Conservation (phyloP, 2,329 filamentous ascomycete species). For the Clarireedia homoeocarpa region DNA sequence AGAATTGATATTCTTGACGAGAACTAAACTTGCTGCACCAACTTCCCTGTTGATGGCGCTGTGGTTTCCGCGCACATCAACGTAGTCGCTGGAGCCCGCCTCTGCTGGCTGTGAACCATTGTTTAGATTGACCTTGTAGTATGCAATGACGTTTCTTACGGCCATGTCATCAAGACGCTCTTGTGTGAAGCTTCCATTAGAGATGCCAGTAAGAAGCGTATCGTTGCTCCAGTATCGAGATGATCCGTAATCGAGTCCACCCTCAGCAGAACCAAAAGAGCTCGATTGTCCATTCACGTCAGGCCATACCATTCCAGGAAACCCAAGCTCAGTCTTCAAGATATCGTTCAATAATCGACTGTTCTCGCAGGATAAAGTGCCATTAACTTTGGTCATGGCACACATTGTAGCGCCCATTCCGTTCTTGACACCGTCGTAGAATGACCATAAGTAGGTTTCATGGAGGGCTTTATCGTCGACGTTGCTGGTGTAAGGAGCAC, state of each 20-base stretch:
- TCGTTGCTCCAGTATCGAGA: slow-evolving; percentile 60
- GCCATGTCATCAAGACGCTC: slow-evolving; percentile 91
- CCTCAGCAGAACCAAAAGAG: slow-evolving; percentile 24
- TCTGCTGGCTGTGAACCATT: neutral
- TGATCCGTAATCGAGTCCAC: slow-evolving; percentile 32
- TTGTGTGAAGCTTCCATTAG: slow-evolving; percentile 83
- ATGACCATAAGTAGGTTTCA: slow-evolving; percentile 69
- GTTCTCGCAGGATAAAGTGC: slow-evolving; percentile 62
- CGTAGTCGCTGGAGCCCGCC: slow-evolving; percentile 42
- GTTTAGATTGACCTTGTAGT: slow-evolving; percentile 51
- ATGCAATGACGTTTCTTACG: slow-evolving; percentile 68
- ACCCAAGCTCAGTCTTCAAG: slow-evolving; percentile 27
- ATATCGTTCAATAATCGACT: slow-evolving; percentile 18
- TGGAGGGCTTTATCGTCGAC: slow-evolving; percentile 63
- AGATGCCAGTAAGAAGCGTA: slow-evolving; percentile 77
- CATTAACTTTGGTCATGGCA: slow-evolving; percentile 30
- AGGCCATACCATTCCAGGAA: slow-evolving; percentile 21
- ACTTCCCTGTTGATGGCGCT: slow-evolving; percentile 66
- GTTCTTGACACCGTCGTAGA: slow-evolving; percentile 27
- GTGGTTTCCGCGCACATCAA: slow-evolving; percentile 75
- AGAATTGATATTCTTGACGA: slow-evolving; percentile 46
- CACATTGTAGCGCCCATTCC: slow-evolving; percentile 15
- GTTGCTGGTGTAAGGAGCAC: slow-evolving; percentile 28
- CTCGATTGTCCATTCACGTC: slow-evolving; percentile 21
- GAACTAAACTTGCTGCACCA: slow-evolving; percentile 37